Percentiles rank a stretch among this genome's conserved stretches.
Conservation (phyloP, 768 basidiomycete species). For the Kwoniella dendrophila region DNA sequence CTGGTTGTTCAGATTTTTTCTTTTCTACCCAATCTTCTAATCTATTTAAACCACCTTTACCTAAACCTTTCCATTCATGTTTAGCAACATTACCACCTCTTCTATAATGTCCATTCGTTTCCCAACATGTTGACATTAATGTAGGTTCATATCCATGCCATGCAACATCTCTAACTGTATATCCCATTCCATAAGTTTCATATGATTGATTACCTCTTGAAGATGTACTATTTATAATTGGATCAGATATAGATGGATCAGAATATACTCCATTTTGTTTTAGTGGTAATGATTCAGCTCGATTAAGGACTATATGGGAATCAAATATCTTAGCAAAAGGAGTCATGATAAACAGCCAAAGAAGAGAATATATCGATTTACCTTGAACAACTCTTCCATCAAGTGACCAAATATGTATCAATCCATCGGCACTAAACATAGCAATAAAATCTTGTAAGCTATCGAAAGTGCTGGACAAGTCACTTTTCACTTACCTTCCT, state of each 20-base stretch:
- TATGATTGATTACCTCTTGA: slow-evolving; percentile 26
- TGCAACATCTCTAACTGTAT: slow-evolving; percentile 87
- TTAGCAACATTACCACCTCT: slow-evolving; percentile 76
- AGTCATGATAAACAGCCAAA: too few species aligned
- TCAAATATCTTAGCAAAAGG: neutral
- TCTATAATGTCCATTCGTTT: slow-evolving; percentile 60
- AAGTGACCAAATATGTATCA: slow-evolving; percentile 82
- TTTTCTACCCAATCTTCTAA: slow-evolving; percentile 79
- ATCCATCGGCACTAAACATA: slow-evolving; percentile 43
- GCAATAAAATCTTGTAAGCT: neutral
- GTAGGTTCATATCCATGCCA: slow-evolving; percentile 94
- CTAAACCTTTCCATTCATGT: slow-evolving; percentile 94
- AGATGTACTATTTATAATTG: slow-evolving; percentile 30
- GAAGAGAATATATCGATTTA: neutral
- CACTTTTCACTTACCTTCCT: slow-evolving; percentile 75
- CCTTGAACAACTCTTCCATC: slow-evolving; percentile 79
- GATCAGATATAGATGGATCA: slow-evolving; percentile 58
- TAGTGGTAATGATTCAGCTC: slow-evolving; percentile 67
- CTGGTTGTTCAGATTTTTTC: slow-evolving; percentile 34
- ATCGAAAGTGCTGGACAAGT: too few species aligned
- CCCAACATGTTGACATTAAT: slow-evolving; percentile 91
- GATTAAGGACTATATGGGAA: slow-evolving; percentile 69
- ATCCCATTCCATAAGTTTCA: slow-evolving; percentile 49
- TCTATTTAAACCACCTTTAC: slow-evolving; percentile 61
- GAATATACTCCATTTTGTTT: neutral